phyloP scores from a whole-genome alignment of 805 yeast species.

The Ogataea trehaloabstinens region DNA sequence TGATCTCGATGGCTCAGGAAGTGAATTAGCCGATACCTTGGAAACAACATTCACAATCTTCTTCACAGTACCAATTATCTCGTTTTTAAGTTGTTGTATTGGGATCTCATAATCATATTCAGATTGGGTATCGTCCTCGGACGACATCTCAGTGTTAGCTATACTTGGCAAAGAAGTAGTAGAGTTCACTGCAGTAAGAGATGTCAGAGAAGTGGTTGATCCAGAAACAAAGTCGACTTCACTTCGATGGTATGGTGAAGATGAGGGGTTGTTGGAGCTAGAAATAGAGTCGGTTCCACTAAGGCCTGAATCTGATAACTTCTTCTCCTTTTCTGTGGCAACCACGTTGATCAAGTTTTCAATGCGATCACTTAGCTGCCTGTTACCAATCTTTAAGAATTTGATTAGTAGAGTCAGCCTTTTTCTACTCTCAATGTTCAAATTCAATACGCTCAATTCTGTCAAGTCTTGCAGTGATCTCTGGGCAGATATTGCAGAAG shows the following conservation, averaged over 20 bases:
- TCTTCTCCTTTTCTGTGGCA: conserved; percentile 23
- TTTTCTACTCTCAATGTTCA: conserved; percentile 64
- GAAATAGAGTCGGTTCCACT: not conserved
- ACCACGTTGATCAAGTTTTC: conserved; percentile 41
- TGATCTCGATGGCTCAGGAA: conserved; percentile 75
- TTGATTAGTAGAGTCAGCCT: conserved; percentile 77
- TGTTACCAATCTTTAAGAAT: conserved; percentile 75
- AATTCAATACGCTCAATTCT: conserved; percentile 32
- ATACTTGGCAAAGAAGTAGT: conserved; percentile 15
- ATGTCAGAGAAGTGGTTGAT: conserved; percentile 10
- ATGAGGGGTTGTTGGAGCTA: not conserved
- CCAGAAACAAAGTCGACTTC: conserved; percentile 2
- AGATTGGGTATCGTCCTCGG: conserved; percentile 5
- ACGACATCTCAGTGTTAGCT: conserved; percentile 7
- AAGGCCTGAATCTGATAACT: conserved; percentile 4
- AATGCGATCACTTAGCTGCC: conserved; percentile 67
- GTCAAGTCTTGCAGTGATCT: conserved; percentile 32
- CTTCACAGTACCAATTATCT: conserved; percentile 83
- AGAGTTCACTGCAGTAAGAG: conserved; percentile 21
- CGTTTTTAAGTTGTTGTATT: conserved; percentile 62
- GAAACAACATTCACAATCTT: conserved; percentile 85
- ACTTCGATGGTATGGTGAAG: not conserved
- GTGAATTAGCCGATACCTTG: conserved; percentile 71
- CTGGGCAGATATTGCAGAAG: conserved; percentile 32
- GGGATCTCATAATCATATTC: conserved; percentile 19